These are phyloP conservation scores for Lentinula sp. DNA, from an alignment of 768 basidiomycete genomes.

Conservation along the genomic window DNA sequence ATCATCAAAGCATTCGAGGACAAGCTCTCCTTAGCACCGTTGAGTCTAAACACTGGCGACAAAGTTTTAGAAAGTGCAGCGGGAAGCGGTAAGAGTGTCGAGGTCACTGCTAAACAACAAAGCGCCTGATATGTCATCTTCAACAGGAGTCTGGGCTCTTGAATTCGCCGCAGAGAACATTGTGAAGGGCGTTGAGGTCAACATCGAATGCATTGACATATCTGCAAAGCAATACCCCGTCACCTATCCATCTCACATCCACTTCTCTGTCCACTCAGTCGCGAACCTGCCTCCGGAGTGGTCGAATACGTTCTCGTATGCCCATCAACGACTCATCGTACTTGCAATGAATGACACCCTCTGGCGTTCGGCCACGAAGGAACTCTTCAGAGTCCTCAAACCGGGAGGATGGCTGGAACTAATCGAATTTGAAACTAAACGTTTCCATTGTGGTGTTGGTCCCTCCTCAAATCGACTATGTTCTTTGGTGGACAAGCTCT, in stretches of 20 bases:
- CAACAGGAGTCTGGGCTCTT: neutral
- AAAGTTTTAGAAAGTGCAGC: neutral
- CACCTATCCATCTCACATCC: neutral
- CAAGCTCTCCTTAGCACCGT: neutral
- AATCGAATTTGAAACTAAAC: neutral
- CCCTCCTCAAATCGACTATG: neutral
- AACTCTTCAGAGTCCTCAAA: neutral
- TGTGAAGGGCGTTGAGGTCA: neutral
- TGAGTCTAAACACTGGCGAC: neutral
- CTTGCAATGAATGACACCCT: neutral
- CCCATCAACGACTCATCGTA: neutral
- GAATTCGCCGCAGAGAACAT: neutral
- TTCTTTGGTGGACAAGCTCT: neutral
- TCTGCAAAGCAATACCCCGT: neutral
- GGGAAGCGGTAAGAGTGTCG: neutral
- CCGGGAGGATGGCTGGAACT: neutral
- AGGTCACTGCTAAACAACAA: no score
- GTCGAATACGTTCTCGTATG: neutral
- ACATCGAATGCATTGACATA: neutral
- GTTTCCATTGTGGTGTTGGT: neutral
- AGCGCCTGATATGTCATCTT: no score
- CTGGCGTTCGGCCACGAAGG: neutral
- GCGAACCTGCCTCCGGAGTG: neutral
- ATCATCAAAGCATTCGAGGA: neutral
- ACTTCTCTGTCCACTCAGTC: neutral